Conservation (phyloP, 768 basidiomycete species). For the Rhizopogon roseolus region DNA sequence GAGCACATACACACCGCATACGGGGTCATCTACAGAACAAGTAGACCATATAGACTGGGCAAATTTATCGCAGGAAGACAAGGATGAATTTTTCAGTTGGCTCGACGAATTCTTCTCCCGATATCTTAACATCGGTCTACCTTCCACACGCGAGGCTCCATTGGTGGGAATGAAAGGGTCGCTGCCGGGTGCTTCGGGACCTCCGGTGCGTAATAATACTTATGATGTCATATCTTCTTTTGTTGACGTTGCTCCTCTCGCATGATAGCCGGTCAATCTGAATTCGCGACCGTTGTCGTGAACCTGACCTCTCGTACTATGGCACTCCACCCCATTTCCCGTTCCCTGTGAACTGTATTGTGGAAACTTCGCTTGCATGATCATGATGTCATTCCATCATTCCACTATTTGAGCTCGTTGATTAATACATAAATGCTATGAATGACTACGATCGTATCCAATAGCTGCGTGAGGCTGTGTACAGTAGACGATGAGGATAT, state of each 20-base stretch:
- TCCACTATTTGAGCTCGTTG: neutral
- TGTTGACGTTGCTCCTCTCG: neutral
- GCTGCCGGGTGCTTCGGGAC: neutral
- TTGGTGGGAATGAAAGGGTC: neutral
- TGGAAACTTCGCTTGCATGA: neutral
- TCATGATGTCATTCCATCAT: neutral
- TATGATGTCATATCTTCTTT: neutral
- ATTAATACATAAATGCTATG: neutral
- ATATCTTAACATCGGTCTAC: conserved; percentile 26
- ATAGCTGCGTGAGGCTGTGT: neutral
- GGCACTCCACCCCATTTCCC: neutral
- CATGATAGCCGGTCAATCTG: neutral
- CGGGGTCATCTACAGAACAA: conserved; percentile 1
- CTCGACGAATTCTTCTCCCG: conserved; percentile 76
- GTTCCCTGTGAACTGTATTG: neutral
- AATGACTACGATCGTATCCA: neutral
- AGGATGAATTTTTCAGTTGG: conserved; percentile 71
- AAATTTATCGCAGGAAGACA: conserved; percentile 63
- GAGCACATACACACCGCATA: conserved; percentile 18
- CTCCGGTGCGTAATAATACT: conserved; percentile 14
- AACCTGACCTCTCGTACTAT: neutral
- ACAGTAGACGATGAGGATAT: neutral
- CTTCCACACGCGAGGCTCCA: conserved; percentile 3
- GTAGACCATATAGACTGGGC: conserved; percentile 55
- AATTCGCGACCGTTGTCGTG: neutral